A percentile compares a stretch with the other conserved stretches of the same genome.
These are phyloP conservation scores for Boletus huronensis DNA, from an alignment of 768 basidiomycete genomes.

Conservation along the genomic window DNA sequence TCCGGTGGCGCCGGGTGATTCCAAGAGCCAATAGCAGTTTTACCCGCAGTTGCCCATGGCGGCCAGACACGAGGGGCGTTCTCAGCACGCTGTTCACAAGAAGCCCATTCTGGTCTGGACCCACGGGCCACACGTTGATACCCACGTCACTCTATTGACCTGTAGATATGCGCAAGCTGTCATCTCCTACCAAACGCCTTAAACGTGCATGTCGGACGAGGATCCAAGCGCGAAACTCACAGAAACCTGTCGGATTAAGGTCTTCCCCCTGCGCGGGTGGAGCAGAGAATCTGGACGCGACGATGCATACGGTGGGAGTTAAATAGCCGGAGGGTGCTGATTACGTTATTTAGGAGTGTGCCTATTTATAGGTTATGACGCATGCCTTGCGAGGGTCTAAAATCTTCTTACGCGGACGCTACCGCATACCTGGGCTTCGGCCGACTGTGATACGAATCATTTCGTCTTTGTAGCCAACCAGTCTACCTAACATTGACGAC, in stretches of 20 bases:
- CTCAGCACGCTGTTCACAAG: background rate
- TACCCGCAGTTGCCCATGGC: background rate
- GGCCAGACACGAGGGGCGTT: background rate
- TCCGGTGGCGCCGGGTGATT: conserved; percentile 2
- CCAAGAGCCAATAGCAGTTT: conserved; percentile 16
- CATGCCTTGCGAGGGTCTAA: too few species aligned
- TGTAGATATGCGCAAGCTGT: background rate
- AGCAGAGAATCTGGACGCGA: background rate
- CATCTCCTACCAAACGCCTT: background rate
- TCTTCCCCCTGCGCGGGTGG: background rate
- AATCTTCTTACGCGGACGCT: background rate
- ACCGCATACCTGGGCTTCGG: background rate
- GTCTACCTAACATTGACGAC: too few species aligned
- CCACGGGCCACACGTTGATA: background rate
- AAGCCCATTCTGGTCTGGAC: background rate
- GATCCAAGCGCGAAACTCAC: background rate
- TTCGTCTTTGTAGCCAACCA: conserved; percentile 1
- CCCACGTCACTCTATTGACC: background rate
- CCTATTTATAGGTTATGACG: too few species aligned
- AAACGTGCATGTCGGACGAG: background rate
- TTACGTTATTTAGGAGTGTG: background rate
- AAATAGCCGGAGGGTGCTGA: background rate
- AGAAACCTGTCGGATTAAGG: background rate
- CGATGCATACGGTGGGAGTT: background rate
- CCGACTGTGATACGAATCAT: conserved; percentile 5